phyloP scores from a whole-genome alignment of 2,329 filamentous ascomycete genomes.

The Ophiostoma sp. region DNA sequence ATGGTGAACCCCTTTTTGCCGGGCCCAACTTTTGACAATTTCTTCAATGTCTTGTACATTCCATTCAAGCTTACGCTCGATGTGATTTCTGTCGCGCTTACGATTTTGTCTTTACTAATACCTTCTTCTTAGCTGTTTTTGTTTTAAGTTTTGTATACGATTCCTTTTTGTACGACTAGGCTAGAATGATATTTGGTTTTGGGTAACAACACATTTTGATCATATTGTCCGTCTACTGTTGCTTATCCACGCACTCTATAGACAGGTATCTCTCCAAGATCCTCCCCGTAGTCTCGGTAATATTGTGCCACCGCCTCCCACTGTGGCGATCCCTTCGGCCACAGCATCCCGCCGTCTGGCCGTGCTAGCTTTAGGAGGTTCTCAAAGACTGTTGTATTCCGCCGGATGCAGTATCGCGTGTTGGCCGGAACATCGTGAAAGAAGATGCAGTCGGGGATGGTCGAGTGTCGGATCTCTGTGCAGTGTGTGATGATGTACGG shows the following conservation, averaged over 20 bases:
- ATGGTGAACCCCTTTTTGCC: background rate
- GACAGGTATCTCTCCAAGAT: background rate
- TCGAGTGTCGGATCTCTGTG: constrained; percentile 1
- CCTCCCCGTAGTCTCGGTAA: background rate
- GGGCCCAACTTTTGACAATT: background rate
- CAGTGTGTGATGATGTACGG: constrained; percentile 14
- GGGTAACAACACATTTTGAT: background rate
- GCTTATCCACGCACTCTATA: background rate
- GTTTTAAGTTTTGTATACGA: background rate
- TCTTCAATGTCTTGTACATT: background rate
- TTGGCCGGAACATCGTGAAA: background rate
- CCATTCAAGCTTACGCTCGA: background rate
- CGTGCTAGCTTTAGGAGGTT: background rate
- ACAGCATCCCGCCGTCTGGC: constrained; percentile 3
- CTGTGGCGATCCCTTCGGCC: background rate
- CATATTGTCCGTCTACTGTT: background rate
- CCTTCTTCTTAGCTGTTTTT: background rate
- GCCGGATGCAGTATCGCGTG: background rate
- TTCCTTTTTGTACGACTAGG: background rate
- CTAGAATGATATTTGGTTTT: background rate
- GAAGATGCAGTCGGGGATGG: background rate
- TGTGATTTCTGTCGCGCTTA: background rate
- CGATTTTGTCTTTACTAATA: background rate
- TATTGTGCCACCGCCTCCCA: constrained; percentile 12
- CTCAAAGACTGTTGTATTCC: background rate